Evolutionary conservation across 1,284 basidiomycete species (phyloP), one percentile per base, ranked within the genome.

Genomic region (Phellopilus nigrolimitatus): DNA sequence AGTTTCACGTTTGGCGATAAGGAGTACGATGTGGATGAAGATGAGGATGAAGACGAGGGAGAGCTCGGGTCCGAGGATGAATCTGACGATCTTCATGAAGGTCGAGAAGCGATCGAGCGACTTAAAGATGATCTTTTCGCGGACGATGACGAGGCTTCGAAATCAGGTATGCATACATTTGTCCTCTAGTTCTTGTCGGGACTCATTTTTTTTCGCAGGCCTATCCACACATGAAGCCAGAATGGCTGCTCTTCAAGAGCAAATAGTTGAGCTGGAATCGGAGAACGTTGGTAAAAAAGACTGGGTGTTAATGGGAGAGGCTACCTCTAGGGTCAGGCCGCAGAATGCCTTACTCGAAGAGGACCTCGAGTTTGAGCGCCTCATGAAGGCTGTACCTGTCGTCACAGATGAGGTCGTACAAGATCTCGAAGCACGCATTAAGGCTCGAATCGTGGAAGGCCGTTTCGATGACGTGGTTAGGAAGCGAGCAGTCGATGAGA

Each of bases 271-370:
- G 13, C 68, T 91, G 17, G 88, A 91, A 62, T 68, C 77, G 1
- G 80, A 87, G 62, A 91, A 88, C 62, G 76, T 89, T 37, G 77
- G 74, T 2, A 71, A 78, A 49, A 90, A 90, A 63, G 79, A 84
- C 58, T 99, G 97, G 97, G 87, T 86, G 4, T 74, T 98, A 30
- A 80, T 91, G 72, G 95, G 97, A 41, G 97, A 99, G 69, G 91
- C 92, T 9, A 81, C 79, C 9, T 80, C 90, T 4, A 79, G 84
- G 33, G 71, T 84, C 37, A 81, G 97, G 47, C 95, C 97, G 1
- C 82, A 91, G 63, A 95, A 99, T 69, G 91, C 91, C 21, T 73
- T 98, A 13, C 76, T 99, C 10, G 91, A 93, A 66, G 90, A 98
- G 66, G 91, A 97, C 65, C 78, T 99, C 37, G 95, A 98, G 54